These are phyloP conservation scores for Leccinum longicurvipes DNA, from an alignment of 768 basidiomycete species.

Conservation along the genomic window DNA sequence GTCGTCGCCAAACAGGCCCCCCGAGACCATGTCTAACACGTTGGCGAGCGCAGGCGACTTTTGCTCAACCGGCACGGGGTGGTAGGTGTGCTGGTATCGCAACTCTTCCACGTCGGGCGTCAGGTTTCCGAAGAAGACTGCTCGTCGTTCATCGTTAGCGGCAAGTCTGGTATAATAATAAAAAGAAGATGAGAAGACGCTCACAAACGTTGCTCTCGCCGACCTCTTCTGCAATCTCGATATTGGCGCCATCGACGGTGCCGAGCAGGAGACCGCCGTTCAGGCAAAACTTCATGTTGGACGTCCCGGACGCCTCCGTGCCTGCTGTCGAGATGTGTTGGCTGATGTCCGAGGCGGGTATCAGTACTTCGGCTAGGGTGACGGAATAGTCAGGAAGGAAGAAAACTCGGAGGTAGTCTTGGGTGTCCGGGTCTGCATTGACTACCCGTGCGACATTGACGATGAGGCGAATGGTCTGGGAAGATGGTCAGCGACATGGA, in stretches of 20 bases:
- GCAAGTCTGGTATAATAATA: no score
- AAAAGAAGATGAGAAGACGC: neutral
- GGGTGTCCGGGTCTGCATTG: slow-evolving; percentile 78
- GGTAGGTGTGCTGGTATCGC: slow-evolving; percentile 82
- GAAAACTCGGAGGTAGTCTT: slow-evolving; percentile 80
- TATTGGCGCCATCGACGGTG: slow-evolving; percentile 93
- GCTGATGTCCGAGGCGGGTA: slow-evolving; percentile 90
- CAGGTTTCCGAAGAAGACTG: slow-evolving; percentile 89
- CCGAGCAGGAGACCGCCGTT: slow-evolving; percentile 89
- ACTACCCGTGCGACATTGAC: slow-evolving; percentile 77
- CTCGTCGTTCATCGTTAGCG: neutral
- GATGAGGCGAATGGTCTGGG: slow-evolving; percentile 85
- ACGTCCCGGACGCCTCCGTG: slow-evolving; percentile 82
- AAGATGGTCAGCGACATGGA: neutral
- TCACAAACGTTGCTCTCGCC: slow-evolving; percentile 88
- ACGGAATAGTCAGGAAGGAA: slow-evolving; percentile 97
- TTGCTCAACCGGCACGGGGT: slow-evolving; percentile 74
- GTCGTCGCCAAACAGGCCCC: slow-evolving; percentile 78
- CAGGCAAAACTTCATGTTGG: slow-evolving; percentile 87
- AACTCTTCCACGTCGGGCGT: slow-evolving; percentile 86
- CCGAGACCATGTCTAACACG: slow-evolving; percentile 73
- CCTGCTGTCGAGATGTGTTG: slow-evolving; percentile 98
- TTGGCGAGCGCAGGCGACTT: slow-evolving; percentile 80
- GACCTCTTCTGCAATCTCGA: slow-evolving; percentile 95
- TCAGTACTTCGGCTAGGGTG: slow-evolving; percentile 76